Percentiles rank a stretch among this genome's conserved stretches.
Conservation (phyloP, 306 rosid species). For the Cicer bijugum region DNA sequence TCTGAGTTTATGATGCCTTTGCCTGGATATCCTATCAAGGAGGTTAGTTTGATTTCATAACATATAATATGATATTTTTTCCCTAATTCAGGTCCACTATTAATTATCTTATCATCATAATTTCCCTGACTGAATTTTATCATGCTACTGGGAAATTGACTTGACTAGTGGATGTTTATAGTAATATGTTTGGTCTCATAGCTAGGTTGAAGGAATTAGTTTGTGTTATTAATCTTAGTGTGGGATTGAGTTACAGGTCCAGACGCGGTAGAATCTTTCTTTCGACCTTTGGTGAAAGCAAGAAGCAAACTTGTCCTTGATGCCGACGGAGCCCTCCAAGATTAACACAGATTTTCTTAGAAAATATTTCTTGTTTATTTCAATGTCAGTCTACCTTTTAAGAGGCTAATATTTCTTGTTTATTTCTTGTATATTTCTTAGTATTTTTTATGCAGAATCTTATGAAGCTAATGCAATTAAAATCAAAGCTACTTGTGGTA, state of each 20-base stretch:
- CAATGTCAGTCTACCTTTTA: background rate
- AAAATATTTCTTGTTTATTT: background rate
- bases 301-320: background rate
- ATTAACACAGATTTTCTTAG: background rate
- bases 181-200: constrained; percentile 36
- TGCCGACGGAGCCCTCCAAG: background rate
- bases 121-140: constrained; percentile 6
- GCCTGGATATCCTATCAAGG: constrained; percentile 78
- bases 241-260: background rate
- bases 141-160: constrained; percentile 32
- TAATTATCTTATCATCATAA: constrained; percentile 10
- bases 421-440: too few relatives aligned
- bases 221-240: background rate
- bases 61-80: background rate
- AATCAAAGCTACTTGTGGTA: background rate
- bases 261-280: background rate
- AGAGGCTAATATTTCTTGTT: too few relatives aligned
- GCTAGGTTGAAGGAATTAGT: constrained; percentile 9
- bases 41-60: constrained; percentile 59
- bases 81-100: constrained; percentile 3
- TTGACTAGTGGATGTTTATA: constrained; percentile 29
- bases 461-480: constrained; percentile 1
- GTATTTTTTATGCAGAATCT: constrained; percentile 6
- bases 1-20: constrained; percentile 73
- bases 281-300: background rate